Evolutionary conservation across 2,329 filamentous ascomycete species (phyloP).

Genomic region (Gliomastix tumulicola): DNA sequence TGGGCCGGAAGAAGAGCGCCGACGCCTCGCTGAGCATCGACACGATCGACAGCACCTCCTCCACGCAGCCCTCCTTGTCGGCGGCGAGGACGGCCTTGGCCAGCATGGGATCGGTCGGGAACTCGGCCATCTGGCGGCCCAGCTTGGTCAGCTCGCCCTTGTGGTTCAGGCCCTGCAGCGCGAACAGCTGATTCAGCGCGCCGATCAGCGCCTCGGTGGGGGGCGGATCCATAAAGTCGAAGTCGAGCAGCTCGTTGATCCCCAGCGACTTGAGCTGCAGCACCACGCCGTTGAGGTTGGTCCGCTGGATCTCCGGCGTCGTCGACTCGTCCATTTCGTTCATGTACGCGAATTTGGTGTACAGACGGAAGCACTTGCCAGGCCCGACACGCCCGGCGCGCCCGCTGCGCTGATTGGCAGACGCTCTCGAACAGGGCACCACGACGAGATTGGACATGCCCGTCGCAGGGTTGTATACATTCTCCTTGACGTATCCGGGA

Average conservation of each 20-base stretch:
- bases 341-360: conserved; percentile 89
- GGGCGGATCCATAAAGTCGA: conserved; percentile 94
- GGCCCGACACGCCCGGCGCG: conserved; percentile 88
- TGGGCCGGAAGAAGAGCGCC: conserved; percentile 87
- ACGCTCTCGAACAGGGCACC: conserved; percentile 84
- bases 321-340: conserved; percentile 92
- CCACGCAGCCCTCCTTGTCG: conserved; percentile 85
- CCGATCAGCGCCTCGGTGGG: conserved; percentile 84
- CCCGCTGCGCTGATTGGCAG: conserved; percentile 86
- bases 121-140: conserved; percentile 91
- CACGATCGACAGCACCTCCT: conserved; percentile 89
- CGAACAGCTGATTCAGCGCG: conserved; percentile 85
- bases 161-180: conserved; percentile 81
- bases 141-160: conserved; percentile 84
- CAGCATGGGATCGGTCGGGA: conserved; percentile 87
- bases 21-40: conserved; percentile 87
- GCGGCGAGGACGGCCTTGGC: conserved; percentile 84
- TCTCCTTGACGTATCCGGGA: conserved; percentile 91
- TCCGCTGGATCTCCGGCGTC: conserved; percentile 87
- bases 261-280: conserved; percentile 82
- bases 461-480: conserved; percentile 83
- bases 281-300: conserved; percentile 78
- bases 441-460: conserved; percentile 91
- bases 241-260: conserved; percentile 86
- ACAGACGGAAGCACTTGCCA: conserved; percentile 88